phyloP scores from a whole-genome alignment of 306 rosid species.

The Pyrus communis region DNA sequence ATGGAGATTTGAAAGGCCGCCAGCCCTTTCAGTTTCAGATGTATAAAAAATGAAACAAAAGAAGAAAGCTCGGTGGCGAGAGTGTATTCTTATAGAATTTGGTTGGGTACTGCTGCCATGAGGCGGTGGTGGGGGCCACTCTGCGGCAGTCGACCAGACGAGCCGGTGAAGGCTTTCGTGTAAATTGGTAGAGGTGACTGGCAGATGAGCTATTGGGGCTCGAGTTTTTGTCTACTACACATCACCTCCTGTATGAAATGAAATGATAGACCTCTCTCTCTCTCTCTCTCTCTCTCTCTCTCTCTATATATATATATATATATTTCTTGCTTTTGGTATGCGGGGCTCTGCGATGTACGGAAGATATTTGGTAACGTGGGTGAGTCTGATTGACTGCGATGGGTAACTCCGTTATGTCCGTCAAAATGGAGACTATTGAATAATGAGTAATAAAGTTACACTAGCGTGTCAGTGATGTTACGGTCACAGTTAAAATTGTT shows the following conservation, averaged over 20 bases:
- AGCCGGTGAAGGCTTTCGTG: background rate
- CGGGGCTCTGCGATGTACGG: background rate
- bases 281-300: too few relatives aligned
- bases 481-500: too few relatives aligned
- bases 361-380: background rate
- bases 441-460: too few relatives aligned
- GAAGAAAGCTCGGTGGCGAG: background rate
- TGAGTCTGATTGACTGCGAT: background rate
- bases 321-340: background rate
- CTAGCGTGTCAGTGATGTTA: too few relatives aligned
- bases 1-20: background rate
- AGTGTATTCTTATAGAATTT: background rate
- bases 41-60: background rate
- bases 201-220: background rate
- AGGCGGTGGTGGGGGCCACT: conserved; percentile 10
- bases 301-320: too few relatives aligned
- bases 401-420: background rate
- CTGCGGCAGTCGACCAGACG: background rate
- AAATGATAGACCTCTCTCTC: background rate
- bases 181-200: background rate
- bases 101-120: background rate
- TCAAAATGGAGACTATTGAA: too few relatives aligned
- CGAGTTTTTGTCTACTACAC: background rate
- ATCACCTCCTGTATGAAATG: background rate
- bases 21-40: background rate